Conservation (phyloP, 768 basidiomycete species). For the Termitomyces sp. region DNA sequence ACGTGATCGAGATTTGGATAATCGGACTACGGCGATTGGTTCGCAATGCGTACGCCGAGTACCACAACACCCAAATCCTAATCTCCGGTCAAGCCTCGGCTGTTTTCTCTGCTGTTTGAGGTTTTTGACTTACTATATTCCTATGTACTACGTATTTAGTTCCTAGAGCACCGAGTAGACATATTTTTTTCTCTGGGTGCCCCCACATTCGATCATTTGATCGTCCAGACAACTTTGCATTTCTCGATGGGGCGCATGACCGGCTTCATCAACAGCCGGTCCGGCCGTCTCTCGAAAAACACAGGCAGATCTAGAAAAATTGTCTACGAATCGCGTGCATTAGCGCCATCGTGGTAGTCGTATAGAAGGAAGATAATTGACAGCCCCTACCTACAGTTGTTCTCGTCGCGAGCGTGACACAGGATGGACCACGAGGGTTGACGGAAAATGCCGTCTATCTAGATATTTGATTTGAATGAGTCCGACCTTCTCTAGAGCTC, state of each 20-base stretch:
- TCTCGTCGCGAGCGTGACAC: too few species aligned
- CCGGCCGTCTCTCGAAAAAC: background rate
- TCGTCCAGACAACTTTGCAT: background rate
- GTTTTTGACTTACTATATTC: background rate
- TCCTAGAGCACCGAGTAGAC: background rate
- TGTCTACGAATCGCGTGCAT: background rate
- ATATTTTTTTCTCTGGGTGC: background rate
- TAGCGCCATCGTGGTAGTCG: background rate
- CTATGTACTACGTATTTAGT: background rate
- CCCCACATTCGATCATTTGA: constrained; percentile 4
- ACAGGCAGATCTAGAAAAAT: background rate
- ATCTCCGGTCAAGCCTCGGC: background rate
- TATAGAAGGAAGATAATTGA: background rate
- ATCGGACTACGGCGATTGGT: constrained; percentile 2
- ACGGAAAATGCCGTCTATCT: background rate
- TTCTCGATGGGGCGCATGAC: background rate
- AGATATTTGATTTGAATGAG: background rate
- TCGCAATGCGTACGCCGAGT: background rate
- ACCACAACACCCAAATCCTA: background rate
- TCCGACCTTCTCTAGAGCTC: background rate
- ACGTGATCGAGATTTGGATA: background rate
- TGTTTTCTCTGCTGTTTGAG: background rate
- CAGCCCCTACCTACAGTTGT: too few species aligned
- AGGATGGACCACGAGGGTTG: background rate
- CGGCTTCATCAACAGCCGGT: background rate